phyloP scores from a whole-genome alignment of 768 basidiomycete species.

The Mycena albidolilacea region DNA sequence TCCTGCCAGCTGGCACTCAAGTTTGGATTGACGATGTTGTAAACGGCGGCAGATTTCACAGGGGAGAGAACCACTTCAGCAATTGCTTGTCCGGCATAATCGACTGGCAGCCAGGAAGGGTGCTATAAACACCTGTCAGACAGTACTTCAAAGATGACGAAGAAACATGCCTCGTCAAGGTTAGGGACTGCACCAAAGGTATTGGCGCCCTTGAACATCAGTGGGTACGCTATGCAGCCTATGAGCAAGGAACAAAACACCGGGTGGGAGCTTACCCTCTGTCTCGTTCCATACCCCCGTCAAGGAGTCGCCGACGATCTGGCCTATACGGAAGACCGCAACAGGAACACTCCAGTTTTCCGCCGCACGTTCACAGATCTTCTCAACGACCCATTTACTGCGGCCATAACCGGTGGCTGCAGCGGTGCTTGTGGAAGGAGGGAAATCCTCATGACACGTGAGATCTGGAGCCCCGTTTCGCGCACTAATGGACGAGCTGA shows the following conservation, averaged over 20 bases:
- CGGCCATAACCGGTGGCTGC: constrained; percentile 54
- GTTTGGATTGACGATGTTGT: constrained; percentile 57
- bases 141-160: background rate
- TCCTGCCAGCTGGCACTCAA: constrained; percentile 52
- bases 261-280: constrained; percentile 48
- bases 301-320: constrained; percentile 67
- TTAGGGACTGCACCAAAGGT: constrained; percentile 54
- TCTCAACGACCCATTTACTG: constrained; percentile 70
- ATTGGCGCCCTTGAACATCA: constrained; percentile 62
- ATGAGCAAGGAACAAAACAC: constrained; percentile 28
- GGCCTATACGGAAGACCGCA: constrained; percentile 65
- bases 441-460: constrained; percentile 51
- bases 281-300: constrained; percentile 70
- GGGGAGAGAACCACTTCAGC: constrained; percentile 56
- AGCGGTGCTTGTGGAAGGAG: constrained; percentile 51
- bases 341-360: constrained; percentile 46
- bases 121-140: constrained; percentile 40
- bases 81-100: constrained; percentile 64
- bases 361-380: constrained; percentile 61
- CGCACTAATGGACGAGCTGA: constrained; percentile 64
- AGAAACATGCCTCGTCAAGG: constrained; percentile 46
- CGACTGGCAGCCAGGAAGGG: constrained; percentile 68
- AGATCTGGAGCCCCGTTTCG: constrained; percentile 51
- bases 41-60: constrained; percentile 44
- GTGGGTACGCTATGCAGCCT: constrained; percentile 45